Conservation (phyloP, 2,329 filamentous ascomycete species). For the Tolypocladium tropicale region DNA sequence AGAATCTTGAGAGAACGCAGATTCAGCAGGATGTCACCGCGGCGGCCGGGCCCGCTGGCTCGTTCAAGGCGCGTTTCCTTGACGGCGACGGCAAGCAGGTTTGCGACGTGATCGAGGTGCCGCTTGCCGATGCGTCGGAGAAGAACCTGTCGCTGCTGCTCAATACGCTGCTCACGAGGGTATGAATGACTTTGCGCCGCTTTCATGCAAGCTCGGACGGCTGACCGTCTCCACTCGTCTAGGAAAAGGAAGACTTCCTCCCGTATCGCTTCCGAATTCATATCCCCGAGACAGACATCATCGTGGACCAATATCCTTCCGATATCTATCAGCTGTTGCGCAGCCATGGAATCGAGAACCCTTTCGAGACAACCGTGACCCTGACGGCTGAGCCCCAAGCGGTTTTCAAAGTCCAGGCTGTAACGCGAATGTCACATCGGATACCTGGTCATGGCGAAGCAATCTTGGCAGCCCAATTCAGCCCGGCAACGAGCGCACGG, state of each 20-base stretch:
- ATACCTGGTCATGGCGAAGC: constrained; percentile 89
- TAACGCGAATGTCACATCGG: constrained; percentile 78
- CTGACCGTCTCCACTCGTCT: constrained; percentile 1
- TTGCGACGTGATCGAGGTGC: constrained; percentile 61
- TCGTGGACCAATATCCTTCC: constrained; percentile 45
- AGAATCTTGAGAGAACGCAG: constrained; percentile 58
- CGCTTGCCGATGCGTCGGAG: constrained; percentile 74
- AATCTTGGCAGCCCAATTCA: constrained; percentile 80
- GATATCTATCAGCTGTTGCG: constrained; percentile 45
- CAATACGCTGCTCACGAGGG: constrained; percentile 73
- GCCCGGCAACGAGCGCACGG: constrained; percentile 62
- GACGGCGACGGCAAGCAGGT: constrained; percentile 68
- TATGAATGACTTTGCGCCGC: constrained; percentile 18
- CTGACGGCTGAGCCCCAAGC: constrained; percentile 69
- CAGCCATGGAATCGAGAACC: constrained; percentile 45
- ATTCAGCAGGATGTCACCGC: constrained; percentile 66
- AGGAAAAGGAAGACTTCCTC: constrained; percentile 48
- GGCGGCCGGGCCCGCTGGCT: constrained; percentile 59
- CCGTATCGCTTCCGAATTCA: constrained; percentile 53
- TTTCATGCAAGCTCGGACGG: not conserved
- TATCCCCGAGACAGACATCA: constrained; percentile 39
- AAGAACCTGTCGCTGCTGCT: constrained; percentile 82
- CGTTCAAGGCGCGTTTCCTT: constrained; percentile 77
- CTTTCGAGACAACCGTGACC: constrained; percentile 44
- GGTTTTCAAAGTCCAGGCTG: constrained; percentile 85